phyloP scores from a whole-genome alignment of 2,329 filamentous ascomycete genomes.

The Cladobotryum protrusum region DNA sequence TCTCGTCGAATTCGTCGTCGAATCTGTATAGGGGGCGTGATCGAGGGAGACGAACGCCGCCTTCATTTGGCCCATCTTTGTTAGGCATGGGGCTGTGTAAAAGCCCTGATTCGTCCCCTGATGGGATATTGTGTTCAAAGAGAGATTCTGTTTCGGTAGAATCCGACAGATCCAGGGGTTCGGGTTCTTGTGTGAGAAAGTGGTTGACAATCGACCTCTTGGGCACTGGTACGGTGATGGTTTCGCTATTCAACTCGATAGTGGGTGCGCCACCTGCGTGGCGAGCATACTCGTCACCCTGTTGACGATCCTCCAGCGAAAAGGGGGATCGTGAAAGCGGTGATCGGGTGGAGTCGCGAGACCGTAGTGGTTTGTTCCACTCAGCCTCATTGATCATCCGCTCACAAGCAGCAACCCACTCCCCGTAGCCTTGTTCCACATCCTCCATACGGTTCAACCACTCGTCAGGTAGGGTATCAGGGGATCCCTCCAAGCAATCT shows the following conservation, averaged over 20 bases:
- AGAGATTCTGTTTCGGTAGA: slow-evolving; percentile 5
- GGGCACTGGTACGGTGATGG: not conserved
- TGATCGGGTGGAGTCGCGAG: slow-evolving; percentile 14
- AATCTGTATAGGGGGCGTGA: not conserved
- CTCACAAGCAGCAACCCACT: slow-evolving; percentile 77
- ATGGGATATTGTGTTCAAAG: not conserved
- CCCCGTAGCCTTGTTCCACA: slow-evolving; percentile 69
- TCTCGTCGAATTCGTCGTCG: not conserved
- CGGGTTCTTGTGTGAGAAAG: too few species aligned
- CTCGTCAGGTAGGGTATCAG: slow-evolving; percentile 74
- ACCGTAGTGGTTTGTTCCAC: slow-evolving; percentile 27
- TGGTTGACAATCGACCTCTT: too few species aligned
- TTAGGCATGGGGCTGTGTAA: slow-evolving; percentile 1
- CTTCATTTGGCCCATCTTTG: not conserved
- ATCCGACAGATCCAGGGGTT: not conserved
- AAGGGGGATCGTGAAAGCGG: slow-evolving; percentile 10
- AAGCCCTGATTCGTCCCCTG: not conserved
- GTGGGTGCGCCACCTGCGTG: not conserved
- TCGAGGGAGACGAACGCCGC: not conserved
- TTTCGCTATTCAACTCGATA: not conserved
- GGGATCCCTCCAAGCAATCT: slow-evolving; percentile 74
- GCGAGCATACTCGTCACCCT: not conserved
- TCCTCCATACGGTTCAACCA: slow-evolving; percentile 86
- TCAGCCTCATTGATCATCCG: slow-evolving; percentile 65
- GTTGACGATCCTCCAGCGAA: not conserved